phyloP scores from a whole-genome alignment of 306 rosid species.

The Vigna radiata region DNA sequence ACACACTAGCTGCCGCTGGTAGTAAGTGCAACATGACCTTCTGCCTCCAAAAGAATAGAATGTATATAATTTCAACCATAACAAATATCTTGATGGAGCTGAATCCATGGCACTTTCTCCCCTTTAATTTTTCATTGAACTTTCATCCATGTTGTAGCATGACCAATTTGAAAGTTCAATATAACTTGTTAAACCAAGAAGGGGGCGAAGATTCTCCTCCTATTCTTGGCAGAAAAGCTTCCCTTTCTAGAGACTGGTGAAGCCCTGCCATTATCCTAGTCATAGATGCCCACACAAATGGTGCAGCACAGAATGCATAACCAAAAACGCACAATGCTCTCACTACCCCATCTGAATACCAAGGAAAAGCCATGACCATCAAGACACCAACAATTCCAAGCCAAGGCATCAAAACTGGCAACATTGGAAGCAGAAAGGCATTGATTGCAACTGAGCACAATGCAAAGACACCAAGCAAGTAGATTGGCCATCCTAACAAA shows the following conservation, averaged over 20 bases:
- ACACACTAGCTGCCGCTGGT: background rate
- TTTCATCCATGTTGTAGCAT: slow-evolving; percentile 11
- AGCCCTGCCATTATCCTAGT: slow-evolving; percentile 61
- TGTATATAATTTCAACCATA: slow-evolving; percentile 22
- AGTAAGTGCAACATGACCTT: slow-evolving; percentile 7
- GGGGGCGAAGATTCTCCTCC: slow-evolving; percentile 67
- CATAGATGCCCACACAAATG: slow-evolving; percentile 66
- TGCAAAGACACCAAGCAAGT: slow-evolving; percentile 68
- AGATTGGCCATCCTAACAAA: slow-evolving; percentile 77
- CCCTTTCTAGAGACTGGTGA: slow-evolving; percentile 76
- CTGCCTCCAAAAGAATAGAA: slow-evolving; percentile 36
- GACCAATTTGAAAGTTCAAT: slow-evolving; percentile 39
- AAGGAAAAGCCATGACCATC: slow-evolving; percentile 81
- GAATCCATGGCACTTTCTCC: slow-evolving; percentile 38
- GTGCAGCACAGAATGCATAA: slow-evolving; percentile 77
- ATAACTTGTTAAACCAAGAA: slow-evolving; percentile 65
- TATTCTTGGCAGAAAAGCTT: slow-evolving; percentile 65
- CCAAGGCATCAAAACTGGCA: slow-evolving; percentile 69
- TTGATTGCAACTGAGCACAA: slow-evolving; percentile 64
- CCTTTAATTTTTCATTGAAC: slow-evolving; percentile 24
- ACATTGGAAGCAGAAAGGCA: slow-evolving; percentile 66
- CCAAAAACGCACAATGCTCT: slow-evolving; percentile 73
- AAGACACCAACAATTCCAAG: slow-evolving; percentile 65
- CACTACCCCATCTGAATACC: slow-evolving; percentile 73
- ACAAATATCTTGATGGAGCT: background rate